Evolutionary conservation across 164 flowering plant species (phyloP).

Genomic region (Taxillus chinensis): DNA sequence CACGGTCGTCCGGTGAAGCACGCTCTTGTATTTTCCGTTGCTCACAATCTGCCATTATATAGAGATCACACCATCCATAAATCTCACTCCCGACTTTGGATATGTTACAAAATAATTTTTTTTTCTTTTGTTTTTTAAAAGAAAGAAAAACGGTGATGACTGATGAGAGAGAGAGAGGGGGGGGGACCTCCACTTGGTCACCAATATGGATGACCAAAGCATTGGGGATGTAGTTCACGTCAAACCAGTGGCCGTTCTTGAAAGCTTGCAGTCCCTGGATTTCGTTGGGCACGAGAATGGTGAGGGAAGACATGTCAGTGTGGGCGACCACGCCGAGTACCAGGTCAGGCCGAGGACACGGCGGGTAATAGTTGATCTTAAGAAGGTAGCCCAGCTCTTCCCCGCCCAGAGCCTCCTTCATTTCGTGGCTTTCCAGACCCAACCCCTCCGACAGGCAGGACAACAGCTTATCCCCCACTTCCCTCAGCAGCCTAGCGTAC

Average conservation of each 20-base stretch:
- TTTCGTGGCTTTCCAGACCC: constrained; percentile 32
- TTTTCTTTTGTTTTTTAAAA: too few species aligned
- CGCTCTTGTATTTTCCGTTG: constrained; percentile 48
- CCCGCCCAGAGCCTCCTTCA: constrained; percentile 38
- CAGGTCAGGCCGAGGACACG: constrained; percentile 61
- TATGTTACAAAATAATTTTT: too few species aligned
- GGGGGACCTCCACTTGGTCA: constrained; percentile 43
- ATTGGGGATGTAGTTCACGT: constrained; percentile 40
- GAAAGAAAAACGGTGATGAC: too few species aligned
- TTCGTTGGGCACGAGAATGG: constrained; percentile 54
- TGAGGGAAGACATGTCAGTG: constrained; percentile 40
- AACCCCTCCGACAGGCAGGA: constrained; percentile 32
- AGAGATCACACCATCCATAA: too few species aligned
- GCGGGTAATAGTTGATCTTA: constrained; percentile 60
- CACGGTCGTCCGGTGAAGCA: constrained; percentile 42
- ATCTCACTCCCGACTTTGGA: too few species aligned
- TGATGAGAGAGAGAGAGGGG: background rate
- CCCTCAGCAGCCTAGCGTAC: constrained; percentile 27
- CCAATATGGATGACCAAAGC: constrained; percentile 51
- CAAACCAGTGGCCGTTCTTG: constrained; percentile 36
- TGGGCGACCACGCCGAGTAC: constrained; percentile 51
- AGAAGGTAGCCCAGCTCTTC: constrained; percentile 29
- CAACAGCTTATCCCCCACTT: constrained; percentile 37
- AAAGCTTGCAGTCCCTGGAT: constrained; percentile 51
- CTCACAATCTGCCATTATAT: constrained; percentile 33